Percentiles rank a stretch among this genome's conserved stretches.
Conservation (phyloP, 2,329 filamentous ascomycete species). For the Beauveria varroae region DNA sequence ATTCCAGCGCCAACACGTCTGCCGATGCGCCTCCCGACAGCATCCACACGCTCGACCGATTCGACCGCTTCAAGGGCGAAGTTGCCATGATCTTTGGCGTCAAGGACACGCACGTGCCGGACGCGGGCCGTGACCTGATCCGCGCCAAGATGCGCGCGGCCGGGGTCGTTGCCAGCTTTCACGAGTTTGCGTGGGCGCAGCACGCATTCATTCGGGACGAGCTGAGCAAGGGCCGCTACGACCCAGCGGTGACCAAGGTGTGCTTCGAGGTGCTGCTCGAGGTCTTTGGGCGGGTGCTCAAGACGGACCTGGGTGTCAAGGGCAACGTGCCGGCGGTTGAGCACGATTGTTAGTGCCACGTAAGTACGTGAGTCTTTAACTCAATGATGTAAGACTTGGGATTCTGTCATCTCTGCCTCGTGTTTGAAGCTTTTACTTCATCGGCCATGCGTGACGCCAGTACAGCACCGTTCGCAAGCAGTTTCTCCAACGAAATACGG, state of each 20-base stretch:
- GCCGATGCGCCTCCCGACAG: constrained; percentile 26
- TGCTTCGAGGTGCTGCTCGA: constrained; percentile 90
- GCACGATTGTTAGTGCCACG: constrained; percentile 54
- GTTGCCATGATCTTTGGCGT: constrained; percentile 87
- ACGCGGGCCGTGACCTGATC: constrained; percentile 75
- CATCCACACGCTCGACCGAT: constrained; percentile 44
- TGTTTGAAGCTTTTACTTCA: no score
- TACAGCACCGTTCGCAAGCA: no score
- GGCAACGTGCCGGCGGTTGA: constrained; percentile 56
- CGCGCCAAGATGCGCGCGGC: constrained; percentile 72
- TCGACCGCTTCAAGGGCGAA: constrained; percentile 70
- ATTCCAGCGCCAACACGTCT: constrained; percentile 40
- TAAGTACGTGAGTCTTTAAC: no score
- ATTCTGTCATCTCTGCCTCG: no score
- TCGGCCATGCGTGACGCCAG: no score
- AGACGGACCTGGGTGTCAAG: constrained; percentile 69
- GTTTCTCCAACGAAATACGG: no score
- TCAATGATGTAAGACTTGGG: no score
- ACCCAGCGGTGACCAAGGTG: constrained; percentile 75
- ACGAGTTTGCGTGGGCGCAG: constrained; percentile 89
- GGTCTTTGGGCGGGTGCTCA: constrained; percentile 70
- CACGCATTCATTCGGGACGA: constrained; percentile 94
- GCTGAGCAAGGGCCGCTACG: constrained; percentile 86
- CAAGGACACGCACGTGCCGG: constrained; percentile 82
- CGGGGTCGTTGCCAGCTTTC: constrained; percentile 68